A percentile compares a stretch with the other conserved stretches of the same genome.
Evolutionary conservation across 768 basidiomycete species (phyloP).

Genomic region (Naganishia vaughanmartiniae): DNA sequence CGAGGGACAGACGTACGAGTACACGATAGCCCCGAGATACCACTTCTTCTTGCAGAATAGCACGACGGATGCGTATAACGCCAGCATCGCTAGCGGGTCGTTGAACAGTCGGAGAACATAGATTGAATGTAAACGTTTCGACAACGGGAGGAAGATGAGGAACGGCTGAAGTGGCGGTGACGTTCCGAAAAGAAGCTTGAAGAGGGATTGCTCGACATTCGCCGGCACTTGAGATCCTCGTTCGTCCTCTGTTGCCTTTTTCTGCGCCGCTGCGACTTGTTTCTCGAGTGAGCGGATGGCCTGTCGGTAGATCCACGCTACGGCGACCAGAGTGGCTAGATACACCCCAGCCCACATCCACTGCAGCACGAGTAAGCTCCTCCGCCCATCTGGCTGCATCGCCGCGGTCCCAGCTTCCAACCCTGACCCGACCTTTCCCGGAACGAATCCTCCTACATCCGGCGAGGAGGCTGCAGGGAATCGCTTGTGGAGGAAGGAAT

Average conservation of each 20-base stretch:
- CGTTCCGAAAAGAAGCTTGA: slow-evolving; percentile 31
- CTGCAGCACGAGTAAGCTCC: slow-evolving; percentile 23
- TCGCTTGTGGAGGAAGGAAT: slow-evolving; percentile 68
- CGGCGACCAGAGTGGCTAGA: slow-evolving; percentile 62
- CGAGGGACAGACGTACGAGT: slow-evolving; percentile 35
- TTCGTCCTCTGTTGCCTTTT: slow-evolving; percentile 63
- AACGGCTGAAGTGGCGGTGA: slow-evolving; percentile 32
- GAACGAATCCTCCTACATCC: slow-evolving; percentile 23
- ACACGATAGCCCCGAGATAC: slow-evolving; percentile 58
- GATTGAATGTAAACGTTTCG: slow-evolving; percentile 92
- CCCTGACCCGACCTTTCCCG: slow-evolving; percentile 7
- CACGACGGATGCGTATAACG: slow-evolving; percentile 60
- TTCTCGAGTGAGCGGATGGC: neutral
- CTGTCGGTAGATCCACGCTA: slow-evolving; percentile 64
- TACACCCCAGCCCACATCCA: slow-evolving; percentile 76
- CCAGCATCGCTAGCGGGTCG: slow-evolving; percentile 71
- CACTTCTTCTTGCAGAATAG: slow-evolving; percentile 64
- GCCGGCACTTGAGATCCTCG: slow-evolving; percentile 58
- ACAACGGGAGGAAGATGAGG: slow-evolving; percentile 65
- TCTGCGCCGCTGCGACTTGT: slow-evolving; percentile 47
- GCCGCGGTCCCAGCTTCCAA: neutral
- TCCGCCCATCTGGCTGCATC: neutral
- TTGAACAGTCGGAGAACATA: slow-evolving; percentile 90
- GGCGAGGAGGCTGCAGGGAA: slow-evolving; percentile 23
- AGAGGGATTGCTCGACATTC: neutral